Conservation (phyloP, 2,329 filamentous ascomycete species). For the Trichoderma lentiforme region DNA sequence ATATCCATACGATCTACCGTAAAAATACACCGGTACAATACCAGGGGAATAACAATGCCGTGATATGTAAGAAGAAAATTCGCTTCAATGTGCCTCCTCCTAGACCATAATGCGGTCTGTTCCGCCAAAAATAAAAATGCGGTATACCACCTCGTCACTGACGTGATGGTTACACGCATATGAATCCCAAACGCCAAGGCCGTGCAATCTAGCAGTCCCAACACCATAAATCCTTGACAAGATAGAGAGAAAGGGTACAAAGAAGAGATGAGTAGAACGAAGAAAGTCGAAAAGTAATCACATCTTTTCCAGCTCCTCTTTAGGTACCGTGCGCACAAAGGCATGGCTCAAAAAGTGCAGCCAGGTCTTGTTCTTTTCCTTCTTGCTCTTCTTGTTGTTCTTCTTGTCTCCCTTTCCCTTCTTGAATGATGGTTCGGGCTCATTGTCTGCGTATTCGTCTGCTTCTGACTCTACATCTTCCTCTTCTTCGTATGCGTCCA, state of each 20-base stretch:
- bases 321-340: slow-evolving; percentile 70
- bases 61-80: not conserved
- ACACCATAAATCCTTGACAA: not conserved
- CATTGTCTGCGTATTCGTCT: slow-evolving; percentile 26
- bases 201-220: not conserved
- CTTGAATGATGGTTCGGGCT: slow-evolving; percentile 41
- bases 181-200: not conserved
- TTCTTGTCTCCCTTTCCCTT: slow-evolving; percentile 39
- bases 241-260: not conserved
- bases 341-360: slow-evolving; percentile 72
- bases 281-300: slow-evolving; percentile 21
- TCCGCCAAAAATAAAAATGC: not conserved
- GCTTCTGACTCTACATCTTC: slow-evolving; percentile 28
- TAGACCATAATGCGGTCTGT: not conserved
- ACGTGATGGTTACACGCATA: not conserved
- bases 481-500: slow-evolving; percentile 25
- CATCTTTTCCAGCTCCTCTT: slow-evolving; percentile 59
- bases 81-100: not conserved
- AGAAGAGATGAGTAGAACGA: not conserved
- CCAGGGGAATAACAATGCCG: not conserved
- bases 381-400: slow-evolving; percentile 45
- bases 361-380: slow-evolving; percentile 66
- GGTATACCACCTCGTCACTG: not conserved
- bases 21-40: not conserved
- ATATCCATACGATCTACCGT: not conserved